Conservation (phyloP, 1,284 basidiomycete genomes). For the Austroboletus rostrupii region DNA sequence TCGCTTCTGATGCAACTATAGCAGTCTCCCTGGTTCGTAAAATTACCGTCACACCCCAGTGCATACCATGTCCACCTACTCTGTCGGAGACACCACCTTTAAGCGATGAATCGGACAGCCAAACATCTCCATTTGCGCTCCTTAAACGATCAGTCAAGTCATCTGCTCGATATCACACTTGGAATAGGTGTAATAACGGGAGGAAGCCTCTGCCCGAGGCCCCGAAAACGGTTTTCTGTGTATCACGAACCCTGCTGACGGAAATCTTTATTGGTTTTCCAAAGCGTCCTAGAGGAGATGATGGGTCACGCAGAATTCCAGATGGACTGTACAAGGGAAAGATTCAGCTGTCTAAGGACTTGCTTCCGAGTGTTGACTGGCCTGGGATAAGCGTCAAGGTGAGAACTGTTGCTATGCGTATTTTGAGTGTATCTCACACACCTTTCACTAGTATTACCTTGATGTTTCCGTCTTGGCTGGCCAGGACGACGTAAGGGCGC, state of each 20-base stretch:
- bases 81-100: slow-evolving; percentile 46
- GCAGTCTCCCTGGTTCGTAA: slow-evolving; percentile 58
- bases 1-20: slow-evolving; percentile 65
- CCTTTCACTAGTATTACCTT: slow-evolving; percentile 55
- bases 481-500: slow-evolving; percentile 55
- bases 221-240: slow-evolving; percentile 41
- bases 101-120: slow-evolving; percentile 46
- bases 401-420: slow-evolving; percentile 19
- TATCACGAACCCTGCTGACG: slow-evolving; percentile 49
- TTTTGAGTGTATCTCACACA: slow-evolving; percentile 8
- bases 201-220: slow-evolving; percentile 47
- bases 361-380: slow-evolving; percentile 66
- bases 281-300: slow-evolving; percentile 53
- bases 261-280: slow-evolving; percentile 62
- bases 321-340: slow-evolving; percentile 64
- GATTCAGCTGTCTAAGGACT: slow-evolving; percentile 48
- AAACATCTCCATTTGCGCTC: slow-evolving; percentile 23
- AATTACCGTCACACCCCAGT: slow-evolving; percentile 43
- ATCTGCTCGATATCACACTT: slow-evolving; percentile 24
- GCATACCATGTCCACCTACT: slow-evolving; percentile 34
- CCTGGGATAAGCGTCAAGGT: slow-evolving; percentile 64
- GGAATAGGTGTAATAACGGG: slow-evolving; percentile 14
- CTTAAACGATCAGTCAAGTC: slow-evolving; percentile 44
- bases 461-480: slow-evolving; percentile 63
- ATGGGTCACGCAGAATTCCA: slow-evolving; percentile 42